Base-by-base conservation (phyloP, 768 basidiomycete species). In the Rhodotorula toruloides region DNA sequence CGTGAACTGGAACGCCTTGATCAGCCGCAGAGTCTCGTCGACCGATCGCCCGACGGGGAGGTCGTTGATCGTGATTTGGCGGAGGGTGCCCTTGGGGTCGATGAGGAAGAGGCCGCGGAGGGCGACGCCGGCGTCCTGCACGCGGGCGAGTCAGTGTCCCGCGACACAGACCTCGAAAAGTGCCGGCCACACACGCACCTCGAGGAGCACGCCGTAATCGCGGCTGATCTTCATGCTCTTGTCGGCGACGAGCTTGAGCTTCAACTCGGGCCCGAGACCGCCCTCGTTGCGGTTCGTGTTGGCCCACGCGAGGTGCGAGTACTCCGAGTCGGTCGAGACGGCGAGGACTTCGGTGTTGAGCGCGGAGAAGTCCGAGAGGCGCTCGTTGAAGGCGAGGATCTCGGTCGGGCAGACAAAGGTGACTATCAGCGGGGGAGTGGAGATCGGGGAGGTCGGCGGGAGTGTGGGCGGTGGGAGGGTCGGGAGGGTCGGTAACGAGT, bases 1-100 rank as follows among this genome's bases (percentile, higher is more conserved):
- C 29, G 56, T 57, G 78, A 88, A 91, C 76, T 93, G 91, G 87
- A 94, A 92, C 29, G 92, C 92, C 78, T 93, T 86, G 79, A 96
- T 81, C 54, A 96, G 85, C 65, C 92, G 87, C 58, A 92, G 72
- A 3, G 91, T 92, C 81, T 96, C 92, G 43, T 91, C 91, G 59
- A 94, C 91, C 5, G 90, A 91, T 58, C 92, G 88, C n/a, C 92
- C 92, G 54, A 94, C 91, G 21, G 91, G 90, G 46, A 93, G 83
- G 78, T 96, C 92, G 76, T 94, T 94, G 67, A 94, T 81, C 37
- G 72, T 72, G 59, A 70, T 70, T 48, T 72, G 72, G 42, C 89
- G 82, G 40, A 90, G 77, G 60, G 81, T 82, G 56, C 89, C 89
- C 79, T 88, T 85, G 58, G 90, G 89, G 74, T 91, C 90, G 70